phyloP scores from a whole-genome alignment of 2,329 filamentous ascomycete genomes.

The Fusarium metavorans region DNA sequence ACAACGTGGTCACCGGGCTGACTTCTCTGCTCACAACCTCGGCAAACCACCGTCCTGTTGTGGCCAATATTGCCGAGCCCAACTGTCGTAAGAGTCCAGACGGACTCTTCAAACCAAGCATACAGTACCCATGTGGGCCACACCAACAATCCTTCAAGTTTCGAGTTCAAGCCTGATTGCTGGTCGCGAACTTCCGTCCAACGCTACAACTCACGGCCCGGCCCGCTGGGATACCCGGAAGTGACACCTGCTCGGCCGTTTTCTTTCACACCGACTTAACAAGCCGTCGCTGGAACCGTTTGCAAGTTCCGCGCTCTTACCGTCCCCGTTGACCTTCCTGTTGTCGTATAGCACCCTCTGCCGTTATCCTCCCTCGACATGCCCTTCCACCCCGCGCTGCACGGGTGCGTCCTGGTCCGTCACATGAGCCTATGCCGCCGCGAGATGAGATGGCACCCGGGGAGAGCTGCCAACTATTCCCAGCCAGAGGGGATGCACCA shows the following conservation, averaged over 20 bases:
- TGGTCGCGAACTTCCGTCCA: slow-evolving; percentile 18
- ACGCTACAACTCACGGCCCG: slow-evolving; percentile 43
- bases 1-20: slow-evolving; percentile 30
- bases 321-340: slow-evolving; percentile 15
- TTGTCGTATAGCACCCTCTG: slow-evolving; percentile 14
- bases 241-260: slow-evolving; percentile 16
- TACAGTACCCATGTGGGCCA: slow-evolving; percentile 24
- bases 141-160: slow-evolving; percentile 30
- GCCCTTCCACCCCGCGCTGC: slow-evolving; percentile 26
- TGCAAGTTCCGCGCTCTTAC: slow-evolving; percentile 12
- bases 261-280: slow-evolving; percentile 38
- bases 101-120: slow-evolving; percentile 20
- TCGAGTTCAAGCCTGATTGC: slow-evolving; percentile 10
- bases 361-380: slow-evolving; percentile 15
- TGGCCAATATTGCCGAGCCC: slow-evolving; percentile 12
- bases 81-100: slow-evolving; percentile 13
- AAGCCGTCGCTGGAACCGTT: slow-evolving; percentile 17
- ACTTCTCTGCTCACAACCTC: slow-evolving; percentile 29
- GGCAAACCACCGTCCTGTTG: slow-evolving; percentile 21
- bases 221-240: slow-evolving; percentile 42
- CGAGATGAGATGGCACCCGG: slow-evolving; percentile 37
- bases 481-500: slow-evolving; percentile 18
- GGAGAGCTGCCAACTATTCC: slow-evolving; percentile 22
- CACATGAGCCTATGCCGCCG: slow-evolving; percentile 43
- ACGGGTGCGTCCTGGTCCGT: slow-evolving; percentile 34